Base-by-base conservation (phyloP, 257 asterid species). In the Cinchona pubescens region DNA sequence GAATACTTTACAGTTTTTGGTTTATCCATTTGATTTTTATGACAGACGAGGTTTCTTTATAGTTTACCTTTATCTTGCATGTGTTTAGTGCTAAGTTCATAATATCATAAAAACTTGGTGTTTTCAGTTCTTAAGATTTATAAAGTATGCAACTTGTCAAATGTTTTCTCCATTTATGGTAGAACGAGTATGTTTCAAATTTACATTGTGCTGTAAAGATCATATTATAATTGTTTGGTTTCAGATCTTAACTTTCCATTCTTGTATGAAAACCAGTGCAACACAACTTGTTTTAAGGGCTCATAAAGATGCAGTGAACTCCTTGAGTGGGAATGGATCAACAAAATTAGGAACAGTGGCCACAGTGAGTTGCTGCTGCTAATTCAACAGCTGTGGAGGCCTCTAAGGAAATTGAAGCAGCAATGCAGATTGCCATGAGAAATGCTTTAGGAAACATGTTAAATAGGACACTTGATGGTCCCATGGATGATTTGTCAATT, bases 301-400 rank as follows among this genome's bases (percentile, higher is more conserved):
- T 82, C 99, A 95, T 83, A 95, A 88, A 86, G 99, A 95, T 78
- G 99, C 99, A 51, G 98, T 95, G 78, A 87, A 95, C 79, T 92
- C 99, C 72, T 84, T 95, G 80, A 95, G 97, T 85, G 98, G 99
- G 79, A 92, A 87, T 83, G 99, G 99, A 58, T 92, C 97, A 27
- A 78, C 97, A 69, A 87, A 86, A 87, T 77, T 95, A 35, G 99
- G 99, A 80, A 92, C 98, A 46, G 98, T 92, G 73, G 97, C 99
- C 82, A 85, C 99, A 76, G 99, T 95, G 63, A n/a, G 99, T 95
- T 73, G 96, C 98, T 80, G 98, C 96, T 83, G 99, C 98, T 78
- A 95, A 95, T 86, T 88, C 99, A 58, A 88, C 99, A 37, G 99
- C 99, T 27, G 76, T 84, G 68, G 97, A 95, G 87, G 97, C 98